Evolutionary conservation across 768 basidiomycete genomes (phyloP).

Genomic region (Ramaria sp.): DNA sequence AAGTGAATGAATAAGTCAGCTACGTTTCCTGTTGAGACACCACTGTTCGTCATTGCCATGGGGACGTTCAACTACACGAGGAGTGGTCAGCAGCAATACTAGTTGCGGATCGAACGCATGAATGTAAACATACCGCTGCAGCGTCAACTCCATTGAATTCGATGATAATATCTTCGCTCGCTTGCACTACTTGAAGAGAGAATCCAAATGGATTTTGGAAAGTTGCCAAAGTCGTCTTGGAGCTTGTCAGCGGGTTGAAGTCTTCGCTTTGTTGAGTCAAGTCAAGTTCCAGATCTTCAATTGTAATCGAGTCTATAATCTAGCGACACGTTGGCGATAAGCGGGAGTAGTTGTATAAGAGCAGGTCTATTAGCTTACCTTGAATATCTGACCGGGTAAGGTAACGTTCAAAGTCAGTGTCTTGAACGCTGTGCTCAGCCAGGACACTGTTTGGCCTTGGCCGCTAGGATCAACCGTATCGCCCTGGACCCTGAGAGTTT

Average conservation of each 20-base stretch:
- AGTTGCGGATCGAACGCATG: neutral
- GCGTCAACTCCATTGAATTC: slow-evolving; percentile 35
- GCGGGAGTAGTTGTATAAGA: neutral
- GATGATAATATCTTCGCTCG: slow-evolving; percentile 45
- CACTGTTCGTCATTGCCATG: slow-evolving; percentile 36
- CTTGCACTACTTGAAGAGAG: slow-evolving; percentile 50
- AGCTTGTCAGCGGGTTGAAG: slow-evolving; percentile 51
- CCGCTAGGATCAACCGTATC: slow-evolving; percentile 51
- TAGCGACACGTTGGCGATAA: slow-evolving; percentile 13
- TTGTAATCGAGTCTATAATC: slow-evolving; percentile 53
- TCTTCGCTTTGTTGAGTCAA: slow-evolving; percentile 42
- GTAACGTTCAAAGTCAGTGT: slow-evolving; percentile 49
- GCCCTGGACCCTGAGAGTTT: slow-evolving; percentile 49
- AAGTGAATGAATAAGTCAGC: slow-evolving; percentile 50
- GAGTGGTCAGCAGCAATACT: neutral
- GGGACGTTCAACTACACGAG: slow-evolving; percentile 39
- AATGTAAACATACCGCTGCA: slow-evolving; percentile 34
- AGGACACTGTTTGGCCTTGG: slow-evolving; percentile 38
- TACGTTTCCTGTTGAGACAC: slow-evolving; percentile 61
- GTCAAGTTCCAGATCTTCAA: slow-evolving; percentile 45
- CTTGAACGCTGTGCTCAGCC: slow-evolving; percentile 65
- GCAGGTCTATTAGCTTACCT: slow-evolving; percentile 22
- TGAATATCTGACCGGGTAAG: slow-evolving; percentile 49
- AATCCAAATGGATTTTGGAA: slow-evolving; percentile 75
- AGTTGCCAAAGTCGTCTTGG: slow-evolving; percentile 40